These are phyloP conservation scores for Neurospora discreta DNA, from an alignment of 495 filamentous ascomycete species.

Conservation along the genomic window DNA sequence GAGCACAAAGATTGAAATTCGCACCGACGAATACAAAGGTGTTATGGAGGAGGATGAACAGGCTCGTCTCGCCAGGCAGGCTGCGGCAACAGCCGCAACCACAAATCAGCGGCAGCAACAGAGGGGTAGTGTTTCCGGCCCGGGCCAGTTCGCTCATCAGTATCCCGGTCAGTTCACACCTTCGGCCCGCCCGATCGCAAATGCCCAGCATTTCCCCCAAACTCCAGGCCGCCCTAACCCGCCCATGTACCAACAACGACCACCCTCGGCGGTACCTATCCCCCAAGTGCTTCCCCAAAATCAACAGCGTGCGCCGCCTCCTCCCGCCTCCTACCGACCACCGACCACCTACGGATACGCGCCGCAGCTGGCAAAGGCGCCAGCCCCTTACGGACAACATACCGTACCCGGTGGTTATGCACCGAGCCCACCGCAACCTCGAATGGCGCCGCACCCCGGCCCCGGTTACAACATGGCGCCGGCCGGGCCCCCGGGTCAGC, in stretches of 20 bases:
- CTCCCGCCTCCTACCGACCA: slow-evolving; percentile 18
- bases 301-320: slow-evolving; percentile 18
- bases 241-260: slow-evolving; percentile 21
- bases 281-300: slow-evolving; percentile 20
- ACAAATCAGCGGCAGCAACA: slow-evolving; percentile 27
- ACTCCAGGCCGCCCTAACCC: slow-evolving; percentile 30
- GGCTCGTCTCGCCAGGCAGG: slow-evolving; percentile 23
- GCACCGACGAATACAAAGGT: slow-evolving; percentile 60
- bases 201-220: slow-evolving; percentile 30
- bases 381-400: slow-evolving; percentile 27
- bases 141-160: slow-evolving; percentile 25
- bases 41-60: slow-evolving; percentile 80
- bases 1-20: slow-evolving; percentile 67
- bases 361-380: slow-evolving; percentile 24
- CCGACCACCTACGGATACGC: slow-evolving; percentile 20
- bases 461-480: slow-evolving; percentile 18
- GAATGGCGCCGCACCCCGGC: slow-evolving; percentile 20
- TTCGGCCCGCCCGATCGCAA: slow-evolving; percentile 28
- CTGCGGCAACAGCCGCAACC: slow-evolving; percentile 23
- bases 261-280: slow-evolving; percentile 21
- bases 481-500: slow-evolving; percentile 16
- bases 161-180: slow-evolving; percentile 24
- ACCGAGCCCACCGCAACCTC: slow-evolving; percentile 25
- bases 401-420: slow-evolving; percentile 27
- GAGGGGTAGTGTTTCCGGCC: slow-evolving; percentile 26